phyloP scores from a whole-genome alignment of 1,139 yeast species.

The Candida buenavistaensis region DNA sequence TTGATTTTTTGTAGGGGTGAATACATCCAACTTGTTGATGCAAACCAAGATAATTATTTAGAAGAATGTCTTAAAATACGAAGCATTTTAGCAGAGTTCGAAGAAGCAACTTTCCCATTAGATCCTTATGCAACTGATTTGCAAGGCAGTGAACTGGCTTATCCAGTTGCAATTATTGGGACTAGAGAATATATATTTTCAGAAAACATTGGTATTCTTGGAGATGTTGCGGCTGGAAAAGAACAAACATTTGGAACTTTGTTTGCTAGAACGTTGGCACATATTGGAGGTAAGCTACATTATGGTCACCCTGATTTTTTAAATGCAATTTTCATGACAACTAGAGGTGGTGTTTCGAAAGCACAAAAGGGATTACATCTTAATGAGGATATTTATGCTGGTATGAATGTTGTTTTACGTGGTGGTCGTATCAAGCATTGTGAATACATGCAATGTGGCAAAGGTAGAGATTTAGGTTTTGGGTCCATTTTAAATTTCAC shows the following conservation, averaged over 20 bases:
- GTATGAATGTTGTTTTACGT: constrained; percentile 51
- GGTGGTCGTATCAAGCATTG: constrained; percentile 59
- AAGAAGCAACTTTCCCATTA: constrained; percentile 35
- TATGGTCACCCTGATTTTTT: constrained; percentile 60
- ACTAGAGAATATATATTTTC: constrained; percentile 57
- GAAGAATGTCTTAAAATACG: constrained; percentile 58
- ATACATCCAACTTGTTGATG: constrained; percentile 54
- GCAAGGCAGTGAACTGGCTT: constrained; percentile 22
- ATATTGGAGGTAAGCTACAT: constrained; percentile 55
- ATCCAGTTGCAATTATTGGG: constrained; percentile 56
- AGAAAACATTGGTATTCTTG: constrained; percentile 53
- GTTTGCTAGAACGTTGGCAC: constrained; percentile 55
- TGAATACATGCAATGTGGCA: constrained; percentile 59
- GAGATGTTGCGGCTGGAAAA: constrained; percentile 59
- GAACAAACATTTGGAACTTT: constrained; percentile 60
- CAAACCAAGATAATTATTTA: constrained; percentile 56
- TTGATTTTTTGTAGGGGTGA: constrained; percentile 54
- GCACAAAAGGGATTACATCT: constrained; percentile 56
- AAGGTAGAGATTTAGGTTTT: constrained; percentile 57
- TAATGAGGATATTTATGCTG: constrained; percentile 59
- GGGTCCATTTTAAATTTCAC: constrained; percentile 55
- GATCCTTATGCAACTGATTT: constrained; percentile 34
- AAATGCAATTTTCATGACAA: constrained; percentile 50
- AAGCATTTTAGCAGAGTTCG: constrained; percentile 51
- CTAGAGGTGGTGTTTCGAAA: constrained; percentile 57